phyloP scores from a whole-genome alignment of 192 early-diverging fungal genomes.

The Gaertneriomyces sp. region DNA sequence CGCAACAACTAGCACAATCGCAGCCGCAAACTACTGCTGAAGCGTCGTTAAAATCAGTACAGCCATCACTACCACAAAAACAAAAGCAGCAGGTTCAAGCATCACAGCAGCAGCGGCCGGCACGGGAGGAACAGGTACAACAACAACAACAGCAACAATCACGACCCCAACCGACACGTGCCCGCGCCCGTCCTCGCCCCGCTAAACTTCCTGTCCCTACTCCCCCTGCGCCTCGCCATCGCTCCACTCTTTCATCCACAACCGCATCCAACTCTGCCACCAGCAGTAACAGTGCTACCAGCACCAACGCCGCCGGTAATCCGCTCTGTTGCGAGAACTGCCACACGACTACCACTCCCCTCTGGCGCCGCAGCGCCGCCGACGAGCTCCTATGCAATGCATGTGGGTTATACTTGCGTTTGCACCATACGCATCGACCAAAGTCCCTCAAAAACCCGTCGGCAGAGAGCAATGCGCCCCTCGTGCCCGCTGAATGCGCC shows the following conservation, averaged over 20 bases:
- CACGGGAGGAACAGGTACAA: too few relatives aligned
- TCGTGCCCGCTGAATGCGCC: conserved; percentile 48
- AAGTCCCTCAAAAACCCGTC: conserved; percentile 27
- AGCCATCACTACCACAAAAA: not conserved
- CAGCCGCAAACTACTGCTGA: too few relatives aligned
- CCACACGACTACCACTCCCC: conserved; percentile 29
- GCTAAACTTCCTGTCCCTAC: not conserved
- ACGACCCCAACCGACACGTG: not conserved
- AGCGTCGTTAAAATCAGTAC: too few relatives aligned
- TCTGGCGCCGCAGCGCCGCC: conserved; percentile 28
- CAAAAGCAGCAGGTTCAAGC: not conserved
- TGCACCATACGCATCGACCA: conserved; percentile 34
- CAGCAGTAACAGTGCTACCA: not conserved
- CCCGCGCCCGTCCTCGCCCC: not conserved
- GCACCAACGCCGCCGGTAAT: conserved; percentile 13
- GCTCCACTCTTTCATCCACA: not conserved
- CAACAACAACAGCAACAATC: too few relatives aligned
- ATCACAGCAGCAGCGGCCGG: too few relatives aligned
- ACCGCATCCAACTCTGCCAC: conserved; percentile 1
- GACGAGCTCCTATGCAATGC: conserved; percentile 34
- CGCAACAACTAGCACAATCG: too few relatives aligned
- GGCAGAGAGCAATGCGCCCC: conserved; percentile 4
- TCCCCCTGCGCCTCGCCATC: not conserved
- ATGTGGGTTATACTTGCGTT: conserved; percentile 38
- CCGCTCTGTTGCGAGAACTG: conserved; percentile 34